phyloP scores from a whole-genome alignment of 495 filamentous ascomycete species.

The Lasiosphaeria ovina region DNA sequence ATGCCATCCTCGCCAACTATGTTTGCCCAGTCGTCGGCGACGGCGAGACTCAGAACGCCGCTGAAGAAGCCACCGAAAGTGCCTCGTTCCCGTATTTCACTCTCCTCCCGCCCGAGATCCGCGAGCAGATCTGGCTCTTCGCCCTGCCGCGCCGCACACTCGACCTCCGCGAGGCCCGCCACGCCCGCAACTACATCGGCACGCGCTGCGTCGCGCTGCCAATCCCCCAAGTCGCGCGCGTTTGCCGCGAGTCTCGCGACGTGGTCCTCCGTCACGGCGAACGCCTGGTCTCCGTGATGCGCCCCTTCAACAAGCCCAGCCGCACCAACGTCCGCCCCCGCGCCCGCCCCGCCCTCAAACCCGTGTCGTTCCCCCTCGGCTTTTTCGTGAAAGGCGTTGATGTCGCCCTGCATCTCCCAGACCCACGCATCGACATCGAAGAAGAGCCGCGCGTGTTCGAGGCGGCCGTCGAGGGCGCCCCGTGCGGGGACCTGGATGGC shows the following conservation, averaged over 20 bases:
- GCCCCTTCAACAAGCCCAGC: no score
- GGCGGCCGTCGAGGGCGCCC: not conserved
- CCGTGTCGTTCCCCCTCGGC: not conserved
- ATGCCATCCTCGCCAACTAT: conserved; percentile 4
- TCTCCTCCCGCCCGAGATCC: conserved; percentile 14
- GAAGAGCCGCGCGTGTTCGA: not conserved
- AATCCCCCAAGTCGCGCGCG: conserved; percentile 7
- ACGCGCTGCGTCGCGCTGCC: conserved; percentile 4
- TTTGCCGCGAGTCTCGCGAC: conserved; percentile 12
- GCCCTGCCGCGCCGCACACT: conserved; percentile 9
- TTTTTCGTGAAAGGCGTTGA: conserved; percentile 13
- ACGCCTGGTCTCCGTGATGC: not conserved
- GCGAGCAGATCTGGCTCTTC: conserved; percentile 15
- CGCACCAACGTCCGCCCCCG: no score
- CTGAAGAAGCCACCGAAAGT: not conserved
- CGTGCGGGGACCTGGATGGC: not conserved
- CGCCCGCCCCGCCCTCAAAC: no score
- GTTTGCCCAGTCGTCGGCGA: not conserved
- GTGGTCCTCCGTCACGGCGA: conserved; percentile 9
- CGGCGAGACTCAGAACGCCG: not conserved
- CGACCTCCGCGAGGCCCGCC: conserved; percentile 12
- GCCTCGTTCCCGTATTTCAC: conserved; percentile 8
- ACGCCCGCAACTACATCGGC: conserved; percentile 1
- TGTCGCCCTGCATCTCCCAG: conserved; percentile 8
- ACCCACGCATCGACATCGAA: not conserved